Percentiles rank a stretch among this genome's conserved stretches.
Evolutionary conservation across 192 early-diverging fungal species (phyloP).

Genomic region (Linnemannia elongata): DNA sequence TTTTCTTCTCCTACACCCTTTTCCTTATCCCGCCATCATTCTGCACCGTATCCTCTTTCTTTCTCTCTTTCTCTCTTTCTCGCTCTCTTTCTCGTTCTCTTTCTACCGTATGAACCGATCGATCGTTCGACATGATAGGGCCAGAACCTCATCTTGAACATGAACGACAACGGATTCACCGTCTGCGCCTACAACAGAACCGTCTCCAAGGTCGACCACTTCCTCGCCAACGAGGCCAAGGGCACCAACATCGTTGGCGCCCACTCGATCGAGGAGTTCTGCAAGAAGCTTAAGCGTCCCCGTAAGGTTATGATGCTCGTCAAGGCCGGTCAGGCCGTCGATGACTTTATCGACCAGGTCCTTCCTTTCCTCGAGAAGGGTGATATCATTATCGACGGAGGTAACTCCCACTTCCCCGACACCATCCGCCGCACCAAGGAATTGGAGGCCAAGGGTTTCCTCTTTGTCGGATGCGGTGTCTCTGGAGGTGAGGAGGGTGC

Average conservation of each 20-base stretch:
- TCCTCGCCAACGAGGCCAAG: slow-evolving; percentile 97
- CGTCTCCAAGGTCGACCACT: slow-evolving; percentile 93
- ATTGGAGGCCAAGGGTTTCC: slow-evolving; percentile 89
- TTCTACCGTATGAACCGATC: background rate
- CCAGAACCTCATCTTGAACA: slow-evolving; percentile 99
- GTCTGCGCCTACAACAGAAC: slow-evolving; percentile 98
- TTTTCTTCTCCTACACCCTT: slow-evolving; percentile 2
- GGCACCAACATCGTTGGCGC: slow-evolving; percentile 96
- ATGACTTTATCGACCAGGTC: slow-evolving; percentile 94
- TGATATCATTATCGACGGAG: slow-evolving; percentile 99
- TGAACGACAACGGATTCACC: slow-evolving; percentile 96
- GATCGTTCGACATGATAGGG: slow-evolving; percentile 70
- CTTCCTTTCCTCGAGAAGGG: slow-evolving; percentile 89
- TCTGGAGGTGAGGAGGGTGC: slow-evolving; percentile 99
- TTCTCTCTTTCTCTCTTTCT: too few relatives aligned
- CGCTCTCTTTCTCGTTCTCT: background rate
- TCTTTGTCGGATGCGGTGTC: slow-evolving; percentile 97
- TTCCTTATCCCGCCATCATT: background rate
- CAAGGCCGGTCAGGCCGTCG: slow-evolving; percentile 96
- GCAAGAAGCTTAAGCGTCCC: slow-evolving; percentile 92
- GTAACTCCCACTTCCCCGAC: slow-evolving; percentile 99
- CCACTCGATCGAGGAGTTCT: slow-evolving; percentile 94
- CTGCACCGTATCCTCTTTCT: background rate
- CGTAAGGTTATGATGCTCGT: slow-evolving; percentile 99
- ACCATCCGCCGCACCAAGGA: slow-evolving; percentile 92